Base-by-base conservation (phyloP, 1,284 basidiomycete genomes). In the Neolentinus lepideus region DNA sequence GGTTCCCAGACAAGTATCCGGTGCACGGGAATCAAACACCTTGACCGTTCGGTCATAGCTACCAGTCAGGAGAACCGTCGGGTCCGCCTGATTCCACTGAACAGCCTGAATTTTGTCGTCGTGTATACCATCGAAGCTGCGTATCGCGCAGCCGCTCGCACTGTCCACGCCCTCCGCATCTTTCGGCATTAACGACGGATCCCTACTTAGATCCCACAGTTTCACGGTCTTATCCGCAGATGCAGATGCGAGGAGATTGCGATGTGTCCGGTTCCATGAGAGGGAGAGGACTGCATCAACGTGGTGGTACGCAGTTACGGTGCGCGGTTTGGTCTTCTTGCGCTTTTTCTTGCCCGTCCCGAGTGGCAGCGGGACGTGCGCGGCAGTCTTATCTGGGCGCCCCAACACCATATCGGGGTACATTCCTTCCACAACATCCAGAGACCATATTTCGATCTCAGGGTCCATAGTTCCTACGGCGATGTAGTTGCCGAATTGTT, bases 381-480 rank as follows among this genome's bases (percentile, higher is more conserved):
- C 83, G 54, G 85, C 81, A n/a, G 90, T 89, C 65, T 88, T 84
- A 66, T 95, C 88, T 2, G 90, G 88, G 45, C 92, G 85, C 10
- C 97, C 97, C 25, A 99, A 85, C 55, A 99, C 85, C 57, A 89
- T 87, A 61, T 91, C 84, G 0, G 97, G 97, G 68, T 97, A 99
- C 76, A 98, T 88, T 10, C 92, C 87, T 65, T 99, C 97, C 54
- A 99, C 81, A 24, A 90, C 79, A 68, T 99, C 95, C 61, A 98
- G 80, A 46, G 92, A 94, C 94, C 96, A 99, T 63, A 99, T 94
- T 71, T 99, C 97, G 63, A 99, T 98, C 66, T 96, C 94, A 14
- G 96, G 96, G 63, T 99, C 96, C 62, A 99, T 87, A 2, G 94
- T 96, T 10, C 95, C 96, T 14, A 99, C 95, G 1, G 97, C 97